Evolutionary conservation across 2,329 filamentous ascomycete species (phyloP).

Genomic region (Talaromyces sp.): DNA sequence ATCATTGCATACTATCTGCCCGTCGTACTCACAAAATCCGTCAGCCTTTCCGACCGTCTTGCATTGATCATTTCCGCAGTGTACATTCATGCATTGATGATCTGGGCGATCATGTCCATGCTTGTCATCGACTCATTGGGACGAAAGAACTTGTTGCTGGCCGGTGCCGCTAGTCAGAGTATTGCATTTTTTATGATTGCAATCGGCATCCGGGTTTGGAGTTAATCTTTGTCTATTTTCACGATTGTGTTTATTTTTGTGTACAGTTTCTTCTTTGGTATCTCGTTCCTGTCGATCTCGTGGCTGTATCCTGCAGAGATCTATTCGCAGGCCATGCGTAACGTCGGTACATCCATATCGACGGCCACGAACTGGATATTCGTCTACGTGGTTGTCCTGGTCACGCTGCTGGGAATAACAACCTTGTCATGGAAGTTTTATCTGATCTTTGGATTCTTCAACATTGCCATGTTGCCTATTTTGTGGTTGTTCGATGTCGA

Average conservation of each 20-base stretch:
- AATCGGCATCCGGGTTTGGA: neutral
- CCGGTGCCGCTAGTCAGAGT: neutral
- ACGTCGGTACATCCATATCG: neutral
- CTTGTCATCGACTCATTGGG: neutral
- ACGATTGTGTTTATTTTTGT: neutral
- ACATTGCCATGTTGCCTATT: neutral
- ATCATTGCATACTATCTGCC: conserved; percentile 19
- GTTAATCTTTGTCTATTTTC: neutral
- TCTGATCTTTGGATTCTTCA: neutral
- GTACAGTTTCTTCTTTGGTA: neutral
- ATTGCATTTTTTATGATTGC: neutral
- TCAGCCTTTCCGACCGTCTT: conserved; percentile 25
- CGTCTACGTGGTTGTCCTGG: neutral
- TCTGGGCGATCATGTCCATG: neutral
- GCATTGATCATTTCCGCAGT: conserved; percentile 18
- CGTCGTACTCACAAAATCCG: conserved; percentile 17
- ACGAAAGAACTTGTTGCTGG: neutral
- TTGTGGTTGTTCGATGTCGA: neutral
- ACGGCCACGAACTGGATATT: neutral
- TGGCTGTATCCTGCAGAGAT: neutral
- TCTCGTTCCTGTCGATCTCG: neutral
- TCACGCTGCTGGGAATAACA: neutral
- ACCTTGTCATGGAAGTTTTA: neutral
- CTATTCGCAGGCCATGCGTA: neutral
- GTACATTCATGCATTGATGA: conserved; percentile 13